A percentile compares a stretch with the other conserved stretches of the same genome.
These are phyloP conservation scores for Phytophthora quininea DNA, from an alignment of 352 stramenopile genomes.

Conservation along the genomic window DNA sequence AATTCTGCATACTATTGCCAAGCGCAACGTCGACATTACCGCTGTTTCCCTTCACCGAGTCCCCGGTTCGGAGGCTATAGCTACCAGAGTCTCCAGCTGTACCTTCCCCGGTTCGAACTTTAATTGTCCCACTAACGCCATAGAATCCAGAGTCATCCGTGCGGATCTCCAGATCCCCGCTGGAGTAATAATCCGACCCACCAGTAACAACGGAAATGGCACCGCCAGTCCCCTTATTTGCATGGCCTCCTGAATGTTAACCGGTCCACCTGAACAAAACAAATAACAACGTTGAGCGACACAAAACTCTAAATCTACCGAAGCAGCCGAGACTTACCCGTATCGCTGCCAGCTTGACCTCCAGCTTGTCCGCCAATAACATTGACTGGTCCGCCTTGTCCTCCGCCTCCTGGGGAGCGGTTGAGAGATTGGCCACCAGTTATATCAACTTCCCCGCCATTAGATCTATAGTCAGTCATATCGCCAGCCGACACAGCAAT, in stretches of 20 bases:
- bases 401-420: slow-evolving; percentile 46
- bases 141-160: slow-evolving; percentile 69
- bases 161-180: slow-evolving; percentile 61
- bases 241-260: slow-evolving; percentile 52
- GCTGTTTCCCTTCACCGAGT: slow-evolving; percentile 43
- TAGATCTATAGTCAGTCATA: slow-evolving; percentile 44
- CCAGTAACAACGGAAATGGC: slow-evolving; percentile 53
- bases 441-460: slow-evolving; percentile 59
- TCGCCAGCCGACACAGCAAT: slow-evolving; percentile 74
- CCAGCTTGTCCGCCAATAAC: slow-evolving; percentile 62
- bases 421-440: slow-evolving; percentile 55
- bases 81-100: slow-evolving; percentile 61
- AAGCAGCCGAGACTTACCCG: slow-evolving; percentile 33
- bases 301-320: neutral
- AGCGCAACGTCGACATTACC: slow-evolving; percentile 28
- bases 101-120: slow-evolving; percentile 60
- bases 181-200: slow-evolving; percentile 46
- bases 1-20: slow-evolving; percentile 25
- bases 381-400: slow-evolving; percentile 62
- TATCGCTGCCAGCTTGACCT: slow-evolving; percentile 47
- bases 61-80: slow-evolving; percentile 62
- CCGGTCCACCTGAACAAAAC: slow-evolving; percentile 39
- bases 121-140: slow-evolving; percentile 77
- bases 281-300: slow-evolving; percentile 8
- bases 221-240: slow-evolving; percentile 56